phyloP scores from a whole-genome alignment of 2,329 filamentous ascomycete species.

The Pseudocercospora fijiensis region DNA sequence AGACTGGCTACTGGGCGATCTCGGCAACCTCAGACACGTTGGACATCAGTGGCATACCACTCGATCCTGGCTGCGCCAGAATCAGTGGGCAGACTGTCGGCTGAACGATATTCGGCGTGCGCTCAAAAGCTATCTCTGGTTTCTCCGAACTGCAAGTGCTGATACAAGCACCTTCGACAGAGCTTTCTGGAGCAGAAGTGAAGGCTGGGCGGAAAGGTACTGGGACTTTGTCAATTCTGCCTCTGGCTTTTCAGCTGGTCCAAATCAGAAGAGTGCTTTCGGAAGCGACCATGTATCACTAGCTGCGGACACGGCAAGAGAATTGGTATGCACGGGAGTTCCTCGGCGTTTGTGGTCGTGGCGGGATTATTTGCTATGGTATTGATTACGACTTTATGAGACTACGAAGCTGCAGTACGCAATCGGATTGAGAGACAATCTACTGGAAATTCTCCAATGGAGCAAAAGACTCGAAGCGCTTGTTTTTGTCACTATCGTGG shows the following conservation, averaged over 20 bases:
- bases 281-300: background rate
- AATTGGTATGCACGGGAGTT: constrained; percentile 22
- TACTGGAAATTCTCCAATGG: background rate
- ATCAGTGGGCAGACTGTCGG: constrained; percentile 23
- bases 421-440: background rate
- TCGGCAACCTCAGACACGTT: constrained; percentile 39
- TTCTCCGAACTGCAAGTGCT: constrained; percentile 17
- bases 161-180: constrained; percentile 28
- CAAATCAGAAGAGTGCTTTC: background rate
- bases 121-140: constrained; percentile 35
- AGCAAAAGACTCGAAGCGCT: background rate
- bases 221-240: constrained; percentile 28
- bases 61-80: constrained; percentile 18
- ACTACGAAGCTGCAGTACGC: background rate
- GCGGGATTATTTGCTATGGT: constrained; percentile 5
- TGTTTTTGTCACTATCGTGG: too few species aligned
- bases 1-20: constrained; percentile 39
- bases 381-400: background rate
- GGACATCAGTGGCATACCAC: constrained; percentile 32
- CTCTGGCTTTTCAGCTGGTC: background rate
- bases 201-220: constrained; percentile 33
- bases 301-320: constrained; percentile 15
- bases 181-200: constrained; percentile 27
- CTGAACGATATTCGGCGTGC: constrained; percentile 37
- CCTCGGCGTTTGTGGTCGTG: constrained; percentile 17